Evolutionary conservation across 495 filamentous ascomycete species (phyloP), one percentile per base, ranked within the genome.

Genomic region (Rostrohypoxylon terebratum): DNA sequence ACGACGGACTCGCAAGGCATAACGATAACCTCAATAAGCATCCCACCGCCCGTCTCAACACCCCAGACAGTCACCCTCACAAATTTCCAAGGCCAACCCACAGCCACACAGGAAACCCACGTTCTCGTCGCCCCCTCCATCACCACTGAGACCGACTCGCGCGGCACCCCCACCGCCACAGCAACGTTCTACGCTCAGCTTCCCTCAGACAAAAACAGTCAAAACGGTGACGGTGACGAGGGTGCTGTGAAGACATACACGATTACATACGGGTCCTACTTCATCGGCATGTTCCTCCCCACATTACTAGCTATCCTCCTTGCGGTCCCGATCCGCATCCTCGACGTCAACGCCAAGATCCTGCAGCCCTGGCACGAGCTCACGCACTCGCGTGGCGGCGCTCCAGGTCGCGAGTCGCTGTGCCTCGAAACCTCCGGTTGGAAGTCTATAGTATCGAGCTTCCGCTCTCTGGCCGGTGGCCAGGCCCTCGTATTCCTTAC

Each of bases 321-420:
- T 14, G 75, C 76, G 0, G 75, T 81, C 23, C 77, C 79, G 1
- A 65, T 82, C 18, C 77, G 75, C 38, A 79, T 81, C 66, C 74
- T 82, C 42, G 76, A 81, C 74, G 57, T 71, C 38, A 75, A 73
- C 47, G 78, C 78, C 40, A 80, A 80, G 69, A 71, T 75, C 53
- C 69, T 77, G 20, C 77, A 80, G 71, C 80, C 80, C 0, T 82
- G 76, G 77, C 77, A 81, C 58, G 79, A 73, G 48, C 68, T 82
- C 21, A 74, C 79, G 23, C 70, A 71, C 36, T 55, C 40, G 10
- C 48, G 20, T 11, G 78, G 75, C 13, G 79, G 79, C 6, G 75
- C 71, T 13, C 14, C 68, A 0, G 78, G 77, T 0, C 48, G 60
- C 9, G 72, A 75, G 8, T 82, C 79, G 0, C 69, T 81, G 4